Evolutionary conservation across 23 red algal species (phyloP), one percentile per base, ranked within the genome.

Genomic region (Chondrus crispus): DNA sequence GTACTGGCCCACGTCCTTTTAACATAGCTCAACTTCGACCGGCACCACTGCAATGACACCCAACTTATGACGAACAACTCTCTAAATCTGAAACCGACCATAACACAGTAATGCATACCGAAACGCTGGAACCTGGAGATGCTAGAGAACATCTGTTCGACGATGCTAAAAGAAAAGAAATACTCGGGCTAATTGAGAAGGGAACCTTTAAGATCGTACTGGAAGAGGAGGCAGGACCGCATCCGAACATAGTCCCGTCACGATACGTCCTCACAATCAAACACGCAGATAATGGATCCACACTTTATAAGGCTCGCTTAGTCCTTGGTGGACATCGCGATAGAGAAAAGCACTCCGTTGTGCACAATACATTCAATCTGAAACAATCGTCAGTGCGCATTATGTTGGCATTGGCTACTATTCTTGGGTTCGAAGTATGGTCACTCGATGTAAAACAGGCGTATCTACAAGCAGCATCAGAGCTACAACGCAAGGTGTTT

Each of bases 161-260:
- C 28, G 30, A 38, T 7, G 82, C 82, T 19, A 86, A 86, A 48
- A 53, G 82, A 12, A 71, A 66, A 69, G 8, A 86, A 44, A 29
- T 71, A 29, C 33, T 68, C 4, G 46, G 54, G 33, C 54, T 86
- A 48, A 40, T 86, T 40, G 38, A 71, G 33, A 5, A 58, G 4
- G 54, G 82, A 29, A 86, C 82, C 36, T 86, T 68, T 41, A 14
- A 24, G 14, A 72, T 72, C 26, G 66, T 72, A 14, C 66, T 32
- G 24, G 13, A 39, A 19, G n/a, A 26, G 26, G 82, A 86, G 16
- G 55, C 38, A 7, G 55, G 55, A 18, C 11, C 33, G 37, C 28
- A 43, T 48, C 24, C 54, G 8, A 86, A 10, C 55, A 71, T 86
- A 46, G 9, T 86, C 33, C 29, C 55, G 9, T 37, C 33, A 9